Conservation (phyloP, 441 rosid species). For the Biscutella laevigata region DNA sequence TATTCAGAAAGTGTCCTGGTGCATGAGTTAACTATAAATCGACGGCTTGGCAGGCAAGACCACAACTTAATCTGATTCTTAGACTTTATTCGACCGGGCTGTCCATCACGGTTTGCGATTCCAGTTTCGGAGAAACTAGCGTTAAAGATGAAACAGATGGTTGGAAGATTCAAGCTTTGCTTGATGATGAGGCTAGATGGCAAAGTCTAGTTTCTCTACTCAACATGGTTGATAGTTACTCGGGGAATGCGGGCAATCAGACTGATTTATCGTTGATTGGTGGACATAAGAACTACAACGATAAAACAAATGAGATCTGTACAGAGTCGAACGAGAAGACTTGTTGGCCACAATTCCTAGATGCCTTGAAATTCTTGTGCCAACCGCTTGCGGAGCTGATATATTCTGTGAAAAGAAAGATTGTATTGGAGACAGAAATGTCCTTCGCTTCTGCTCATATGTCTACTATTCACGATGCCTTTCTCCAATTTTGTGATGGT, state of each 20-base stretch:
- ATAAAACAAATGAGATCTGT: constrained; percentile 23
- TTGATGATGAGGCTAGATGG: constrained; percentile 36
- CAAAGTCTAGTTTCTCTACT: constrained; percentile 40
- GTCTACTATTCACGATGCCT: constrained; percentile 43
- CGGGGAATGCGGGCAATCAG: constrained; percentile 12
- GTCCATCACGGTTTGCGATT: constrained; percentile 29
- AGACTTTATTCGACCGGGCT: constrained; percentile 67
- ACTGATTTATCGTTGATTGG: constrained; percentile 8
- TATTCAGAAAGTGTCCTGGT: constrained; percentile 14
- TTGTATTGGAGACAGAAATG: constrained; percentile 40
- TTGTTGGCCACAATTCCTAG: constrained; percentile 38
- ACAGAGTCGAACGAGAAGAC: constrained; percentile 27
- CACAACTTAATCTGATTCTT: constrained; percentile 45
- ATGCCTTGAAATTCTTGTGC: constrained; percentile 69
- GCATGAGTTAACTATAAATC: constrained; percentile 19
- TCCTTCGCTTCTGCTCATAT: constrained; percentile 35
- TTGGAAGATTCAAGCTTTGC: constrained; percentile 33
- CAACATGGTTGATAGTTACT: constrained; percentile 31
- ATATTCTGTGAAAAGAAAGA: constrained; percentile 45
- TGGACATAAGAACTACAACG: constrained; percentile 22
- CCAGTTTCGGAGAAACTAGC: constrained; percentile 31
- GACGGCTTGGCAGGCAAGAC: constrained; percentile 45
- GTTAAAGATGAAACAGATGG: constrained; percentile 31
- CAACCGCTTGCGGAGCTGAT: constrained; percentile 69
- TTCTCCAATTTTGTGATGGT: constrained; percentile 48